Evolutionary conservation across 2,329 filamentous ascomycete genomes (phyloP).

Genomic region (Dothistroma septosporum): DNA sequence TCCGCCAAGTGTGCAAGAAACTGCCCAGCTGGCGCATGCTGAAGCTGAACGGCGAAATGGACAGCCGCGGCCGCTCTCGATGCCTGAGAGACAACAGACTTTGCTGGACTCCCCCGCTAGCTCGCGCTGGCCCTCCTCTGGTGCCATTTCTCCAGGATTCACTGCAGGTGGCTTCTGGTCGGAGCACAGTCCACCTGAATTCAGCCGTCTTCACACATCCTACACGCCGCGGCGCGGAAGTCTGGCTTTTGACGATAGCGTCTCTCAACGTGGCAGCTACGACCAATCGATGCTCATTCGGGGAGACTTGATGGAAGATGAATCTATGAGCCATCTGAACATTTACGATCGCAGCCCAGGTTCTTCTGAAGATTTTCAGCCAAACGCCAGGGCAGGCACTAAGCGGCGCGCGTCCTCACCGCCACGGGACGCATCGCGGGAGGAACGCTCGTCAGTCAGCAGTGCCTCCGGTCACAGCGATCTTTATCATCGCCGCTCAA

Average conservation of each 20-base stretch:
- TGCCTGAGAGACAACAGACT: conserved; percentile 39
- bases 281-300: conserved; percentile 55
- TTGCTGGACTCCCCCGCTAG: conserved; percentile 40
- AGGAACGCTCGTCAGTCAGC: conserved; percentile 44
- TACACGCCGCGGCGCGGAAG: conserved; percentile 39
- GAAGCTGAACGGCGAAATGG: conserved; percentile 41
- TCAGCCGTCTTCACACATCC: conserved; percentile 21
- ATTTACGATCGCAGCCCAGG: conserved; percentile 51
- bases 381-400: conserved; percentile 49
- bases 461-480: conserved; percentile 45
- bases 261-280: conserved; percentile 59
- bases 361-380: conserved; percentile 42
- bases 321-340: conserved; percentile 48
- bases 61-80: conserved; percentile 40
- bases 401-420: conserved; percentile 64
- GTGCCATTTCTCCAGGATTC: conserved; percentile 43
- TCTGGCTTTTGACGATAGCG: conserved; percentile 40
- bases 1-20: conserved; percentile 26
- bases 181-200: conserved; percentile 29
- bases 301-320: conserved; percentile 53
- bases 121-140: conserved; percentile 39
- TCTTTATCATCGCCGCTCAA: conserved; percentile 52
- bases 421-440: conserved; percentile 52
- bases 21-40: conserved; percentile 35
- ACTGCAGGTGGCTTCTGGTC: conserved; percentile 46